Conservation (phyloP, 2,329 filamentous ascomycete species). For the Trichoderma polysporum region DNA sequence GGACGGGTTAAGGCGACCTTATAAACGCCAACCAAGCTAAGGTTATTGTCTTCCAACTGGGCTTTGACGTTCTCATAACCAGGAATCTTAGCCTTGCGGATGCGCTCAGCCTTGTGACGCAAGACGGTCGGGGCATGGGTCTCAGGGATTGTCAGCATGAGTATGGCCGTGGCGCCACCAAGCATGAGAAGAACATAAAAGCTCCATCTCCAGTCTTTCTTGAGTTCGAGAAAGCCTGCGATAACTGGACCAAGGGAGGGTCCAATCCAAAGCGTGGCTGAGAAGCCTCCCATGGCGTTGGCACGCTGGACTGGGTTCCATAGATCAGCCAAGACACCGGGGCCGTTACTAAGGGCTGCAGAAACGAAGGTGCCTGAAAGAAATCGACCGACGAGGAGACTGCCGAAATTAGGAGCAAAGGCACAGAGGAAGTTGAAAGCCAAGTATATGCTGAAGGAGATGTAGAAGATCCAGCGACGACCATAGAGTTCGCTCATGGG, state of each 20-base stretch:
- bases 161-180: constrained; percentile 37
- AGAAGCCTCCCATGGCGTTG: constrained; percentile 55
- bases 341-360: constrained; percentile 48
- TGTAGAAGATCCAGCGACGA: constrained; percentile 52
- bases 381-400: constrained; percentile 54
- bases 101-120: constrained; percentile 51
- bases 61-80: constrained; percentile 54
- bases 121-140: constrained; percentile 54
- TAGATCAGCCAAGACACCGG: constrained; percentile 54
- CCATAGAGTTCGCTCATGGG: constrained; percentile 59
- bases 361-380: constrained; percentile 55
- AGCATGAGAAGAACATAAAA: constrained; percentile 50
- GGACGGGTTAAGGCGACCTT: constrained; percentile 53
- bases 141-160: constrained; percentile 60
- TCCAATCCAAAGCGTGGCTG: constrained; percentile 53
- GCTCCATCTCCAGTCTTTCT: constrained; percentile 54
- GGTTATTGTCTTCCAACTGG: constrained; percentile 46
- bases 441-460: constrained; percentile 49
- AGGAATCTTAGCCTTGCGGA: constrained; percentile 48
- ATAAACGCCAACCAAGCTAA: constrained; percentile 45
- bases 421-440: constrained; percentile 54
- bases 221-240: constrained; percentile 57
- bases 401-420: constrained; percentile 54
- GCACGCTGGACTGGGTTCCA: constrained; percentile 53
- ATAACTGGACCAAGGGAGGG: constrained; percentile 55